Base-by-base conservation (phyloP, 805 yeast genomes). In the Myxozyma monticola region DNA sequence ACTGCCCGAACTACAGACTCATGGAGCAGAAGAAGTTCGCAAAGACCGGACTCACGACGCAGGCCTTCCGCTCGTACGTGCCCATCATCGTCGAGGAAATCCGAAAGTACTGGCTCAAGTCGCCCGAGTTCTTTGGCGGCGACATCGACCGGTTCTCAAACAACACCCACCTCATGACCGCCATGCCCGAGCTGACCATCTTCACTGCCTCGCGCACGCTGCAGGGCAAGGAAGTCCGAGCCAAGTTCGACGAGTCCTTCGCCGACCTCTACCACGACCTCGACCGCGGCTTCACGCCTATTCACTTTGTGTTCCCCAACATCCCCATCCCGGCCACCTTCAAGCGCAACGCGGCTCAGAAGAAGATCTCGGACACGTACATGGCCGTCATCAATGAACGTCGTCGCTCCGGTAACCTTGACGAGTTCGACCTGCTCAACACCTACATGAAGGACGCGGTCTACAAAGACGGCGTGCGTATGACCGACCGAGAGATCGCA, bases 1-100 rank as follows among this genome's bases (percentile, higher is more conserved):
- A 93, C 72, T 91, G 97, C 71, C 88, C 99, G 57, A 93, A 93
- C 73, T 72, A 81, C 64, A 81, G 89, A 60, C 79, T 93, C 64
- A 93, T 93, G 99, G 99, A 93, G 69, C 99, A 93, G 71, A 93
- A 93, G 80, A 93, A 89, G 74, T 93, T 93, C 65, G 95, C 90
- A 56, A 93, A 93, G 71, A 79, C 80, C 47, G 95, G 96, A 20
- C 77, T 93, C 61, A 85, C 96, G 24, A 80, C 79, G 58, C 96
- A 87, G 38, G 80, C 95, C 1, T 93, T 93, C 75, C 78, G 79
- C 60, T 70, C 73, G 15, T 91, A 93, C 65, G 97, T 93, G 43
- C 99, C 99, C 51, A 73, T 83, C 67, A 89, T 93, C 63, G 79
- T 79, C 62, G 84, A 83, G 57, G 99, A 93, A 70, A 78, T 87